Percentiles rank a stretch among this genome's conserved stretches.
phyloP scores from a whole-genome alignment of 768 basidiomycete genomes.

The Ephemerocybe angulata region DNA sequence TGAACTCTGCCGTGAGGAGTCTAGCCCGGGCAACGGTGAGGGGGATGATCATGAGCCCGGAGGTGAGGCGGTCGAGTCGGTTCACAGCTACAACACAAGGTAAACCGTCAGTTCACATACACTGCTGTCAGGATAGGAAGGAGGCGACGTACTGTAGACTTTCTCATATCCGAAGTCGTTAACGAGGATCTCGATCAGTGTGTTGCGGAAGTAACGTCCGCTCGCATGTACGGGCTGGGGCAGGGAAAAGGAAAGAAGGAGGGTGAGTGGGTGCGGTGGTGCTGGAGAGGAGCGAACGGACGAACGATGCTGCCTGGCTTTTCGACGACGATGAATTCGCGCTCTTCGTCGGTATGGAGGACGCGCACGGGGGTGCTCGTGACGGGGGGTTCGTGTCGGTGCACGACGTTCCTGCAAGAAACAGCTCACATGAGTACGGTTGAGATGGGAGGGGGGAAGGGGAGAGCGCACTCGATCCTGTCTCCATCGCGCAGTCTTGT shows the following conservation, averaged over 20 bases:
- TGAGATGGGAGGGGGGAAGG: slow-evolving; percentile 13
- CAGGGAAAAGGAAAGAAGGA: slow-evolving; percentile 6
- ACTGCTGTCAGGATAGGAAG: not conserved
- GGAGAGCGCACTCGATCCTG: slow-evolving; percentile 70
- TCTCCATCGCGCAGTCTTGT: slow-evolving; percentile 84
- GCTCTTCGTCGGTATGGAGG: slow-evolving; percentile 70
- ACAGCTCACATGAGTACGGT: not conserved
- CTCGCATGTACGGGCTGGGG: slow-evolving; percentile 85
- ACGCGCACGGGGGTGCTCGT: slow-evolving; percentile 79
- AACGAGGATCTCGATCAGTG: slow-evolving; percentile 81
- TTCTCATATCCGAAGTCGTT: slow-evolving; percentile 79
- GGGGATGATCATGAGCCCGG: slow-evolving; percentile 92
- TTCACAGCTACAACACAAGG: slow-evolving; percentile 71
- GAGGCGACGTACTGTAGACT: slow-evolving; percentile 64
- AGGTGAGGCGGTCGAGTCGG: slow-evolving; percentile 89
- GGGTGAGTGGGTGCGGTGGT: slow-evolving; percentile 9
- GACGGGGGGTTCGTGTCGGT: slow-evolving; percentile 96
- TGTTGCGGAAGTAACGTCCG: slow-evolving; percentile 87
- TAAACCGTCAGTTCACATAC: not conserved
- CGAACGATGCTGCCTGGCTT: slow-evolving; percentile 96
- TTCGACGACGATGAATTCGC: slow-evolving; percentile 86
- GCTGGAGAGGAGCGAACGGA: slow-evolving; percentile 22
- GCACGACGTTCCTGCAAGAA: slow-evolving; percentile 74
- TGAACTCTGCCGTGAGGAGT: slow-evolving; percentile 75
- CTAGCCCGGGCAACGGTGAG: slow-evolving; percentile 66